Percentiles rank a stretch among this genome's conserved stretches.
These are phyloP conservation scores for Ophiostoma quercus DNA, from an alignment of 2,329 filamentous ascomycete genomes.

Conservation along the genomic window DNA sequence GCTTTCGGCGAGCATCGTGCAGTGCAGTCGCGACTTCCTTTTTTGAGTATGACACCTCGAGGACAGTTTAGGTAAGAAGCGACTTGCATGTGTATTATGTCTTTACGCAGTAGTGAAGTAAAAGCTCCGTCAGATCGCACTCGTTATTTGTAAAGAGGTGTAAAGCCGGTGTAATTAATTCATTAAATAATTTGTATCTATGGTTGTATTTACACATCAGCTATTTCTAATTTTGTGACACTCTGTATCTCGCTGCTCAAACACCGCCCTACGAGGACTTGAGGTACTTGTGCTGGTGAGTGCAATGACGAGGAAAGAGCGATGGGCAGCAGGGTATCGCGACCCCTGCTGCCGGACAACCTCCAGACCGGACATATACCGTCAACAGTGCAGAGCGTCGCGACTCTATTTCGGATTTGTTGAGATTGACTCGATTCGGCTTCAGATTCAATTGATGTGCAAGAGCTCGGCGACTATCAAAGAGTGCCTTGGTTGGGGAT, in stretches of 20 bases:
- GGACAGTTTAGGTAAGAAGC: not conserved
- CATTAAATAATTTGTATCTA: not conserved
- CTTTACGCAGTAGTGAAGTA: not conserved
- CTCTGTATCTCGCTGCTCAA: not conserved
- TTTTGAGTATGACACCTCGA: not conserved
- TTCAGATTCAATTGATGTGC: not conserved
- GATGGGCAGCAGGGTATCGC: not conserved
- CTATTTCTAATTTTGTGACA: not conserved
- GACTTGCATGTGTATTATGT: not conserved
- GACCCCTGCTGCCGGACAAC: not conserved
- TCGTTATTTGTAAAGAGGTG: not conserved
- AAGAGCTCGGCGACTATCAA: not conserved
- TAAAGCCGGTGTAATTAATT: not conserved
- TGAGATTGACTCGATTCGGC: not conserved
- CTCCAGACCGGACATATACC: not conserved
- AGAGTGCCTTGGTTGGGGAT: not conserved
- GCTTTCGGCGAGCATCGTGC: not conserved
- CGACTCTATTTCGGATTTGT: not conserved
- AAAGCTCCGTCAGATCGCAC: not conserved
- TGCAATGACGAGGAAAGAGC: not conserved
- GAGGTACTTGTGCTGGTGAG: not conserved
- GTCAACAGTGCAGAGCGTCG: not conserved
- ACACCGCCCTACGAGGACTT: not conserved
- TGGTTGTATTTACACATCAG: not conserved
- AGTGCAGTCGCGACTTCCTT: conserved; percentile 8